phyloP scores from a whole-genome alignment of 768 basidiomycete genomes.

The Termitomyces sp. region DNA sequence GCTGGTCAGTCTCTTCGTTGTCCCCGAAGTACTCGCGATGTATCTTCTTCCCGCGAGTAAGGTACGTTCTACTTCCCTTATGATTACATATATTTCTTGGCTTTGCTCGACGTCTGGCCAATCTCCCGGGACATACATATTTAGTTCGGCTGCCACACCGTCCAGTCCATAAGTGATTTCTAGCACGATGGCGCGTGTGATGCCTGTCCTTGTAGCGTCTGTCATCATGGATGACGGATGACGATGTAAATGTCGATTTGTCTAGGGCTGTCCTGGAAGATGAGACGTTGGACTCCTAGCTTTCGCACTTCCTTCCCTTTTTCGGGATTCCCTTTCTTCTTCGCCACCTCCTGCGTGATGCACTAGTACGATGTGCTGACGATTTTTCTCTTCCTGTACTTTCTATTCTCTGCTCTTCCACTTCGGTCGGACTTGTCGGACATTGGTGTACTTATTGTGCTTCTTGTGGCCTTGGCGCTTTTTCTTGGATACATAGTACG shows the following conservation, averaged over 20 bases:
- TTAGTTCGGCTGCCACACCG: neutral
- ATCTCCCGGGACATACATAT: neutral
- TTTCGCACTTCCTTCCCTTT: neutral
- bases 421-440: neutral
- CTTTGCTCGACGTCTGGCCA: neutral
- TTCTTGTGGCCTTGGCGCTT: neutral
- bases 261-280: neutral
- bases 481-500: constrained; percentile 49
- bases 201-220: neutral
- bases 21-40: constrained; percentile 75
- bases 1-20: constrained; percentile 87
- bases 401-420: neutral
- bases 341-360: neutral
- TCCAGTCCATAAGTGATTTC: neutral
- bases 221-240: neutral
- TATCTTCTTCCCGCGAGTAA: constrained; percentile 58
- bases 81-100: neutral
- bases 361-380: neutral
- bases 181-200: neutral
- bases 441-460: neutral
- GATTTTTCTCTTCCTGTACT: constrained; percentile 1
- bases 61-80: constrained; percentile 34
- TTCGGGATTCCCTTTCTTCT: neutral
- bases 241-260: neutral
- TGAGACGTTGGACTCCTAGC: neutral